These are phyloP conservation scores for Trichophyton rubrum DNA, from an alignment of 2,329 filamentous ascomycete genomes.

Conservation along the genomic window DNA sequence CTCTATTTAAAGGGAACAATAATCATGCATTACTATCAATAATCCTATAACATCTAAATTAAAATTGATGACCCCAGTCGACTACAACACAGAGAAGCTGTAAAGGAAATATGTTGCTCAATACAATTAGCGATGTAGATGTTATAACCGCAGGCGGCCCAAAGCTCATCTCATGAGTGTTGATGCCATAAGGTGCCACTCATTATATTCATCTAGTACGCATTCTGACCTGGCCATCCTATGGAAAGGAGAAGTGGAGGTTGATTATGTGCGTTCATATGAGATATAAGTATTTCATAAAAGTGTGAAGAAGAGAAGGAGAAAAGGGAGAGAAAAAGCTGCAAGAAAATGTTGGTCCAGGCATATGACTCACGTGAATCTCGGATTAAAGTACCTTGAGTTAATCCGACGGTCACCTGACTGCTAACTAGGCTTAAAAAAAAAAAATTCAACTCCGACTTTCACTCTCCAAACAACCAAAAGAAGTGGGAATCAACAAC, in stretches of 20 bases:
- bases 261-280: conserved; percentile 37
- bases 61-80: neutral
- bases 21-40: neutral
- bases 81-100: neutral
- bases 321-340: conserved; percentile 8
- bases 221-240: conserved; percentile 39
- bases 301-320: conserved; percentile 24
- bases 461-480: too few relatives aligned
- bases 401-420: too few relatives aligned
- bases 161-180: conserved; percentile 15
- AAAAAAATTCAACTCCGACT: too few relatives aligned
- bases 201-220: conserved; percentile 29
- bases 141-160: conserved; percentile 30
- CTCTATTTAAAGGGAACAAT: neutral
- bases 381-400: conserved; percentile 4
- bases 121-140: conserved; percentile 9
- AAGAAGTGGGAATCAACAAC: too few relatives aligned
- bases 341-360: conserved; percentile 6
- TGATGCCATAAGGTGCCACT: conserved; percentile 12
- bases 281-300: conserved; percentile 22
- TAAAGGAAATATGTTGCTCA: neutral
- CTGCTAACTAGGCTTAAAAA: neutral
- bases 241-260: conserved; percentile 32
- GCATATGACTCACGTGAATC: neutral
- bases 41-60: neutral